phyloP scores from a whole-genome alignment of 768 basidiomycete genomes.

The Mycena haematopus region DNA sequence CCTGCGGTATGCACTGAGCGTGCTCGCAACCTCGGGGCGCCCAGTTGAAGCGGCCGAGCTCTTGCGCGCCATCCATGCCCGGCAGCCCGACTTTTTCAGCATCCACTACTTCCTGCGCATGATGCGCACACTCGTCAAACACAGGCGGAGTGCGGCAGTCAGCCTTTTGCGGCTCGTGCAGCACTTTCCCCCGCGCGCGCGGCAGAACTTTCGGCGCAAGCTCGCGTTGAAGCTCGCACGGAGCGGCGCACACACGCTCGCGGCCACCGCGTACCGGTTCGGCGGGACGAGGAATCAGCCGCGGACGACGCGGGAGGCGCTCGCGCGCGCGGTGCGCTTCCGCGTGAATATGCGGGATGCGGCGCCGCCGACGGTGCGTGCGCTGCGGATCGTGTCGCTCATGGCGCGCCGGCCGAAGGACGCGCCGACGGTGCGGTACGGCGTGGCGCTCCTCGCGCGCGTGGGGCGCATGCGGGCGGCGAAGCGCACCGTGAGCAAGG shows the following conservation, averaged over 20 bases:
- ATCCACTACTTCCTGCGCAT: conserved; percentile 46
- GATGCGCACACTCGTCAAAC: conserved; percentile 47
- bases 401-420: conserved; percentile 34
- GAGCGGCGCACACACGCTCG: conserved; percentile 40
- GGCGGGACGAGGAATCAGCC: conserved; percentile 12
- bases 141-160: conserved; percentile 43
- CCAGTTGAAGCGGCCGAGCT: conserved; percentile 44
- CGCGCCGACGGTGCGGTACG: conserved; percentile 39
- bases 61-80: conserved; percentile 45
- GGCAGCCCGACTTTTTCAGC: conserved; percentile 48
- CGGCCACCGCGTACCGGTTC: conserved; percentile 30
- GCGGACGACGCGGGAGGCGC: conserved; percentile 33
- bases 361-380: conserved; percentile 25
- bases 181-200: conserved; percentile 30
- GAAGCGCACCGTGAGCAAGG: conserved; percentile 45
- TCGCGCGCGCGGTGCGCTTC: conserved; percentile 36
- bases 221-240: conserved; percentile 38
- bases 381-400: conserved; percentile 34
- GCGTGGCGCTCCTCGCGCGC: conserved; percentile 47
- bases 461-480: conserved; percentile 52
- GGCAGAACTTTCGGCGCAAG: conserved; percentile 40
- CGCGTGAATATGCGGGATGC: conserved; percentile 20
- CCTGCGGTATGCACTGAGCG: conserved; percentile 52
- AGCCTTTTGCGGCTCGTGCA: conserved; percentile 36
- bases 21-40: conserved; percentile 46